Conservation (phyloP, 2,329 filamentous ascomycete genomes). For the Apiospora kogelbergensis region DNA sequence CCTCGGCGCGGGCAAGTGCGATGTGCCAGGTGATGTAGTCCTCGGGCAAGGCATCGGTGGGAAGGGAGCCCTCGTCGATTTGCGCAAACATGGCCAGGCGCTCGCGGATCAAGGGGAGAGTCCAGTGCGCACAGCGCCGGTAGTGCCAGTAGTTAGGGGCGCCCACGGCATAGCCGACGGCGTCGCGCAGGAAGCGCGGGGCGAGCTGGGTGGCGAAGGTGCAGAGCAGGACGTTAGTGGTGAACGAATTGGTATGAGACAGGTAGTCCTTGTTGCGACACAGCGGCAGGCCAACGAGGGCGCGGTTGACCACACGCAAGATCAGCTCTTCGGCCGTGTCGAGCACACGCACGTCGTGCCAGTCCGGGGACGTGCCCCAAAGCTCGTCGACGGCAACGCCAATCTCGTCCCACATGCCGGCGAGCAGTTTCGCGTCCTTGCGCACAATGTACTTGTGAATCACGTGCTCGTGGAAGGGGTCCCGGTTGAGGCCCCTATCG, state of each 20-base stretch:
- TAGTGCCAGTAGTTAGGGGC: conserved; percentile 7
- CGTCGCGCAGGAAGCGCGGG: not conserved
- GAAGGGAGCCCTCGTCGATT: not conserved
- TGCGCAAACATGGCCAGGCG: conserved; percentile 3
- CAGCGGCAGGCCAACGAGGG: not conserved
- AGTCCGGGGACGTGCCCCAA: not conserved
- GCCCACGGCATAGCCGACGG: not conserved
- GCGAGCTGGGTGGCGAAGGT: conserved; percentile 3
- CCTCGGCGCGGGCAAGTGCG: not conserved
- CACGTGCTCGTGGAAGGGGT: conserved; percentile 6
- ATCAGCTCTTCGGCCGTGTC: not conserved
- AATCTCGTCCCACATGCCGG: conserved; percentile 7
- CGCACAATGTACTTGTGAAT: conserved; percentile 7
- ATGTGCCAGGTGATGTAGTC: conserved; percentile 9
- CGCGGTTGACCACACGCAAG: not conserved
- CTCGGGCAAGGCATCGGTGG: not conserved
- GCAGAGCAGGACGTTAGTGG: conserved; percentile 4
- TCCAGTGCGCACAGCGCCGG: not conserved
- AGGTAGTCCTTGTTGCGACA: conserved; percentile 5
- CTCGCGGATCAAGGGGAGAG: conserved; percentile 2
- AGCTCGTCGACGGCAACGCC: not conserved
- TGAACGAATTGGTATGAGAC: not conserved
- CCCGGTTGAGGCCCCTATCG: not conserved
- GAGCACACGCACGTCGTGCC: conserved; percentile 4
- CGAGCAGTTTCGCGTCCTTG: conserved; percentile 7